Conservation (phyloP, 768 basidiomycete species). For the Porpolomopsis calyptriformis region DNA sequence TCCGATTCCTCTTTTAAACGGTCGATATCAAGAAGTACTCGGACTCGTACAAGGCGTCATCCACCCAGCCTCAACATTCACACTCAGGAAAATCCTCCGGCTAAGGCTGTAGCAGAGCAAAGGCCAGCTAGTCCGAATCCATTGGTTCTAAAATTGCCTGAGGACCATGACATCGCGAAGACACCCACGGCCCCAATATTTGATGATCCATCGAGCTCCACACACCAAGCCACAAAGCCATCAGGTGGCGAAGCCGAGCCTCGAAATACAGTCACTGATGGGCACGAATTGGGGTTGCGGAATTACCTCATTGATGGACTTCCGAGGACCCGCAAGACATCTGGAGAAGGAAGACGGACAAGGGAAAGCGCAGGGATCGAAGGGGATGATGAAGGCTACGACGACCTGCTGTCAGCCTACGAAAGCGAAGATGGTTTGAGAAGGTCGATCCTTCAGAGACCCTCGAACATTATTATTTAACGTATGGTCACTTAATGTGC, state of each 20-base stretch:
- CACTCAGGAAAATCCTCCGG: slow-evolving; percentile 25
- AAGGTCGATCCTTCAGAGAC: slow-evolving; percentile 10
- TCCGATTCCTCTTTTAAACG: slow-evolving; percentile 40
- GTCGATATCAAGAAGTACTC: slow-evolving; percentile 29
- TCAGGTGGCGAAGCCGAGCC: slow-evolving; percentile 26
- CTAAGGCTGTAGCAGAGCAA: slow-evolving; percentile 20
- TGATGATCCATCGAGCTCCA: slow-evolving; percentile 25
- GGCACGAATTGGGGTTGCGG: slow-evolving; percentile 25
- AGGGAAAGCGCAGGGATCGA: slow-evolving; percentile 63
- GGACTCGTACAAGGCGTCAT: slow-evolving; percentile 45
- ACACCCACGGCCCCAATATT: slow-evolving; percentile 53
- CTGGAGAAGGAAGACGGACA: slow-evolving; percentile 31
- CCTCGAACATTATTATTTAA: slow-evolving; percentile 5
- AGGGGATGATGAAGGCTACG: slow-evolving; percentile 70
- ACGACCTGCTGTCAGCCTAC: slow-evolving; percentile 69
- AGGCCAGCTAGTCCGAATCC: slow-evolving; percentile 35
- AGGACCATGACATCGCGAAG: slow-evolving; percentile 35
- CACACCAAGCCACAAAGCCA: slow-evolving; percentile 29
- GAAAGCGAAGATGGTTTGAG: slow-evolving; percentile 55
- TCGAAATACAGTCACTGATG: slow-evolving; percentile 26
- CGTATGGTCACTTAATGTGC: background rate
- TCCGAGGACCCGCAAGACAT: slow-evolving; percentile 34
- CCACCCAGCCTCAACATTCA: slow-evolving; percentile 38
- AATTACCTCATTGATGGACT: slow-evolving; percentile 35
- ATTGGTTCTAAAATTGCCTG: slow-evolving; percentile 45